Base-by-base conservation (phyloP, 169 alveolate genomes). In the Neospora caninum region DNA sequence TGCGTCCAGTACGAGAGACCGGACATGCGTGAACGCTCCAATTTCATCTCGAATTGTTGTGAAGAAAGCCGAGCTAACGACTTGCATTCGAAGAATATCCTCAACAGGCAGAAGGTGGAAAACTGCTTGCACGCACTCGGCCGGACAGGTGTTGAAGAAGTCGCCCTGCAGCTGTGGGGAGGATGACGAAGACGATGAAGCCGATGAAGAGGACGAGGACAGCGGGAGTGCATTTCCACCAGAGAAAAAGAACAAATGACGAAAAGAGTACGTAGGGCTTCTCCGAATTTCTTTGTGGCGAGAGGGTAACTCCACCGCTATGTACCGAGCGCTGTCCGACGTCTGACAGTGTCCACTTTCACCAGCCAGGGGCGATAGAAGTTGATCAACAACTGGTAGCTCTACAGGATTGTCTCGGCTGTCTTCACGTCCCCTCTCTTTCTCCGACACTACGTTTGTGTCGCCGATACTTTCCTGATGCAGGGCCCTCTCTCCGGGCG, bases 61-160 rank as follows among this genome's bases (percentile, higher is more conserved):
- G 70, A 31, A 80, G 43, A 91, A 91, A n/a, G 73, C 80, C 58
- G 80, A 31, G 54, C 92, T 70, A 31, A 91, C 92, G 69, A 73
- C 83, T 34, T 91, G 94, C 92, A 78, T 27, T 29, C 92, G 88
- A 25, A 91, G 80, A 58, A 91, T 91, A 25, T 91, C 94, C 73
- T 36, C 69, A 7, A 80, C 92, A 1, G 53, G n/a, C 45, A 91
- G 42, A 39, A 67, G 80, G 36, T 80, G 80, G 91, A 91, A 91
- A 29, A 53, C 34, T 0, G 80, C 80, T n/a, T 53, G 83, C 38
- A 80, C 36, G 29, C 58, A 42, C 38, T 91, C 94, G 16, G 67
- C 31, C 43, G 92, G 94, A 41, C 18, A 88, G 82, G 82, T 41
- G 83, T 82, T 29, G 31, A 42, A 82, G 67, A 78, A 78, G 87